Base-by-base conservation (phyloP, 768 basidiomycete species). In the Boletus reticulatus region DNA sequence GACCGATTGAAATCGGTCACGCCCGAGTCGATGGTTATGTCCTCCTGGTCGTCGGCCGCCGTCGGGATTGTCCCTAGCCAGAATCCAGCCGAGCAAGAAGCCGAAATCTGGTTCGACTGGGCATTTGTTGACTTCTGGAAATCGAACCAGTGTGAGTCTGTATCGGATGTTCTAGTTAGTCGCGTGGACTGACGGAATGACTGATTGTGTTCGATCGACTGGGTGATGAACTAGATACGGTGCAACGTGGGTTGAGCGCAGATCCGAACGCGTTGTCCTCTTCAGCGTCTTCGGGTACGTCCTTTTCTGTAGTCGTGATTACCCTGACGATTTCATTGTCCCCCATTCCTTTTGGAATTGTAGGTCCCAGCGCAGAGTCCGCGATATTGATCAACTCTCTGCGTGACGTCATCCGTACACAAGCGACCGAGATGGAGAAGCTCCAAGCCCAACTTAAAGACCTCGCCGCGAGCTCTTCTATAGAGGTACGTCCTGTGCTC, bases 61-160 rank as follows among this genome's bases (percentile, higher is more conserved):
- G 13, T 32, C 17, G 56, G 57, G 1, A n/a, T 36, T 4, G 52
- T 19, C 16, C 52, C 47, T 2, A 38, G 52, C 42, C 54, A 52
- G 20, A 56, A 32, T 5, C 63, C 74, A 29, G 57, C 57, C 19
- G 74, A 76, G 49, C 84, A 84, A 58, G 88, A 91, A 64, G 90
- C 84, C 27, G 93, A 94, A 72, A 80, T 97, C 38, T 98, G 97
- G 97, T 91, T 98, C 67, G 95, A 98, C 70, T 98, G 95, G 93
- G 83, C 88, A 0, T 98, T 98, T 72, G 85, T 97, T 7, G 97
- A 99, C 72, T 99, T 98, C 71, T 95, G 93, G 89, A 98, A 98
- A 75, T 94, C 92, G 44, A 95, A 96, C 67, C 97, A 94, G 67
- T 92, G 96, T 96, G 63, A 68, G 90, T 72, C 39, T 19, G 24